Evolutionary conservation across 768 basidiomycete genomes (phyloP), one percentile per base, ranked within the genome.

Genomic region (Macrolepiota fuliginosa): DNA sequence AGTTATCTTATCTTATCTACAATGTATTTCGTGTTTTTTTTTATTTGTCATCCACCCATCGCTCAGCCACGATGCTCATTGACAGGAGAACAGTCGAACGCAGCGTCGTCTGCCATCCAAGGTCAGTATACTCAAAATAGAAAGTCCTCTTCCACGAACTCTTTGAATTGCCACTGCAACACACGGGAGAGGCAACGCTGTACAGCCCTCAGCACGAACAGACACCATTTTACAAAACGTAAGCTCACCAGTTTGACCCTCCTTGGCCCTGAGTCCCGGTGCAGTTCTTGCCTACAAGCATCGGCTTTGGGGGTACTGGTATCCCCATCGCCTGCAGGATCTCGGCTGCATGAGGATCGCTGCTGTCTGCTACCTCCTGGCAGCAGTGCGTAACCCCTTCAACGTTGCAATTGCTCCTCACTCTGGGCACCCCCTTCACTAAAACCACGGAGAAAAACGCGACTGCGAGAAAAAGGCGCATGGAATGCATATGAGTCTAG

Each of bases 371-470:
- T 36, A 58, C 47, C 12, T 49, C 24, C 39, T 58, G 19, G 27
- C 56, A 58, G 56, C 56, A 58, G 35, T 58, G 56, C 13, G 56
- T 58, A 4, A 58, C 19, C 22, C 42, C 47, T n/a, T 50, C 56
- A 49, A 58, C 36, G 47, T 58, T 58, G 36, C 56, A 58, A 22
- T 39, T 49, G 35, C 35, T 37, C 47, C 49, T 50, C 17, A 32
- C 35, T 19, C 15, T 35, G 7, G 45, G 46, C 35, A 58, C 25
- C 29, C 37, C 54, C 10, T 42, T 17, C 12, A 40, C 54, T 27
- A 55, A 42, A 2, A 24, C 37, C 37, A 27, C 37, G 39, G 54
- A 24, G 39, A 7, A 55, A 24, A 51, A 50, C 7, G 27, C 32
- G 22, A 37, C 37, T 19, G 19, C 56, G 5, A 50, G 47, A 11